Percentiles rank a stretch among this genome's conserved stretches.
phyloP scores from a whole-genome alignment of 106 monocot species.

The Acanthochlamys bracteata region DNA sequence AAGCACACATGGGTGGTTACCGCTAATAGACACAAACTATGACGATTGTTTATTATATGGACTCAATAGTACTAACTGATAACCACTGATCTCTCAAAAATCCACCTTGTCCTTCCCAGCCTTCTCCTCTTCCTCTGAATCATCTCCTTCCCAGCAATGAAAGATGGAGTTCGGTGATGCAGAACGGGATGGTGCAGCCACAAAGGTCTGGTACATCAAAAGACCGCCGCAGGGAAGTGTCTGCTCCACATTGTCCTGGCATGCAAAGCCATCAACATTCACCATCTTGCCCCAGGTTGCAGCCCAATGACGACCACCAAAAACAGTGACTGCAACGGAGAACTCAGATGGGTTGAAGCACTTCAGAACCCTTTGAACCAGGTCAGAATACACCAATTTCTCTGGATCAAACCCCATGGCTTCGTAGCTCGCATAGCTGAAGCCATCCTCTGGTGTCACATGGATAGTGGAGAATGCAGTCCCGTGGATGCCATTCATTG shows the following conservation, averaged over 20 bases:
- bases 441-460: conserved; percentile 82
- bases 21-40: too few relatives aligned
- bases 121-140: conserved; percentile 3
- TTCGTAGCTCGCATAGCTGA: conserved; percentile 86
- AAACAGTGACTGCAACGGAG: conserved; percentile 40
- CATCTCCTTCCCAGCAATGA: conserved; percentile 29
- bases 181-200: conserved; percentile 1
- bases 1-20: too few relatives aligned
- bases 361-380: conserved; percentile 52
- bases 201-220: conserved; percentile 34
- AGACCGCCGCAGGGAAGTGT: conserved; percentile 25
- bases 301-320: conserved; percentile 20
- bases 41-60: too few relatives aligned
- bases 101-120: conserved; percentile 5
- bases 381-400: conserved; percentile 8
- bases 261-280: conserved; percentile 15
- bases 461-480: conserved; percentile 59
- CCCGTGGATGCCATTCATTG: conserved; percentile 72
- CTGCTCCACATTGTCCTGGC: conserved; percentile 20
- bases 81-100: too few relatives aligned
- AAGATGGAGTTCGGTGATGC: conserved; percentile 38
- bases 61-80: too few relatives aligned
- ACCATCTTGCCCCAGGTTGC: conserved; percentile 23
- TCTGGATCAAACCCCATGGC: conserved; percentile 60
- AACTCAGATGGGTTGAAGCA: conserved; percentile 44